These are phyloP conservation scores for Penicillium sp. DNA, from an alignment of 2,329 filamentous ascomycete species.

Conservation along the genomic window DNA sequence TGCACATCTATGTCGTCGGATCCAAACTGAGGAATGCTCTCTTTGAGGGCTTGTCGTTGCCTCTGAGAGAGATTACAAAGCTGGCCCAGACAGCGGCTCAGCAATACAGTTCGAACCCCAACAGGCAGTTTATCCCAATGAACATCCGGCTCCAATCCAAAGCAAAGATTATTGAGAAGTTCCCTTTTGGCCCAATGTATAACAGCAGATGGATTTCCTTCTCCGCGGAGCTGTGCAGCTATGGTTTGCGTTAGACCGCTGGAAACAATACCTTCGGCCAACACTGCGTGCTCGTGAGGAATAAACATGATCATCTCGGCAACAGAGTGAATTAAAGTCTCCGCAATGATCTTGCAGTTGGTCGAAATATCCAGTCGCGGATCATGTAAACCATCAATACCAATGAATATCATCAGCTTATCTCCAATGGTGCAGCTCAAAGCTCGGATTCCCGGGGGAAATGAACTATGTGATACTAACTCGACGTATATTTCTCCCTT, in stretches of 20 bases:
- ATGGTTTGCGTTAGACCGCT: constrained; percentile 37
- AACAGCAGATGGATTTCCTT: constrained; percentile 40
- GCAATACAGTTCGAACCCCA: constrained; percentile 47
- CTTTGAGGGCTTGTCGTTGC: constrained; percentile 48
- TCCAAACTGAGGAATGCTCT: constrained; percentile 39
- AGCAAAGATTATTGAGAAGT: constrained; percentile 49
- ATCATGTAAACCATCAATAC: constrained; percentile 32
- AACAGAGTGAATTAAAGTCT: constrained; percentile 40
- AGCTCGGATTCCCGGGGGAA: constrained; percentile 38
- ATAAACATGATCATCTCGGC: constrained; percentile 36
- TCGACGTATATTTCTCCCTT: constrained; percentile 33
- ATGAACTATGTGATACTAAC: constrained; percentile 33
- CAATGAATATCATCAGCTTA: constrained; percentile 32
- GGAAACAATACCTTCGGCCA: constrained; percentile 36
- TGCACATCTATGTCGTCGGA: constrained; percentile 43
- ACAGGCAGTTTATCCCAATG: constrained; percentile 54
- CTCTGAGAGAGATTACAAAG: constrained; percentile 41
- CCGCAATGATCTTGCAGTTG: constrained; percentile 41
- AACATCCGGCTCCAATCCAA: constrained; percentile 52
- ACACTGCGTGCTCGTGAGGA: constrained; percentile 38
- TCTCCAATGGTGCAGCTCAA: constrained; percentile 32
- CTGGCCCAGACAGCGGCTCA: constrained; percentile 49
- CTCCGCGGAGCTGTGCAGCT: constrained; percentile 34
- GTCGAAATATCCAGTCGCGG: constrained; percentile 34
- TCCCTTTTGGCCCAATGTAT: constrained; percentile 46